A percentile compares a stretch with the other conserved stretches of the same genome.
Conservation (phyloP, 23 red algal species). For the Gracilaria vermiculophylla region DNA sequence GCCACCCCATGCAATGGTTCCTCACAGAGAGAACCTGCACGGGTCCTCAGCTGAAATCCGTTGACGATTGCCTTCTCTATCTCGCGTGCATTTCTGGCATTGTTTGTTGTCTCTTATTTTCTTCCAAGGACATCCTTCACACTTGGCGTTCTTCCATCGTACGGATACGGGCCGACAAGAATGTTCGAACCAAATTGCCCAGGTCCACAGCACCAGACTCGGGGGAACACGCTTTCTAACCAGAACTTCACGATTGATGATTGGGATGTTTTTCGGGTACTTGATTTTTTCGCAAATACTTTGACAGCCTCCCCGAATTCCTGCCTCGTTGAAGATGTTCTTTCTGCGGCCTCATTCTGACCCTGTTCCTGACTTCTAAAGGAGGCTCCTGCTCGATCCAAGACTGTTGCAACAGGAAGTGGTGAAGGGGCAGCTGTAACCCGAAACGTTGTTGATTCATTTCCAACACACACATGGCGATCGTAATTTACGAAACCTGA, state of each 20-base stretch:
- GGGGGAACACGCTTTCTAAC: slow-evolving; percentile 38
- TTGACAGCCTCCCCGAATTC: slow-evolving; percentile 29
- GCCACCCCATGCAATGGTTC: slow-evolving; percentile 94
- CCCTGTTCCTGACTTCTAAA: slow-evolving; percentile 1
- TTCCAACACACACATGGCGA: slow-evolving; percentile 17
- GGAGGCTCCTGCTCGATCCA: slow-evolving; percentile 35
- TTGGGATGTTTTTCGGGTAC: background rate
- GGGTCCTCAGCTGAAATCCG: slow-evolving; percentile 87
- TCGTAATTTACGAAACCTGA: slow-evolving; percentile 20
- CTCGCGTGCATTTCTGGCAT: slow-evolving; percentile 7
- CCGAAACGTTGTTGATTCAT: slow-evolving; percentile 32
- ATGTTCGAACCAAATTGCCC: slow-evolving; percentile 84
- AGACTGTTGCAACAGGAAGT: slow-evolving; percentile 28
- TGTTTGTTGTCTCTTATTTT: background rate
- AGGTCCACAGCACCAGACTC: slow-evolving; percentile 55
- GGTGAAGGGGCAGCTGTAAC: slow-evolving; percentile 48
- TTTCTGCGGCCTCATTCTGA: background rate
- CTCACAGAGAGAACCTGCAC: slow-evolving; percentile 88
- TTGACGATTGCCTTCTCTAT: slow-evolving; percentile 78
- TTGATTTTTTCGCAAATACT: slow-evolving; percentile 25
- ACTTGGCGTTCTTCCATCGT: background rate
- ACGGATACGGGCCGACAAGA: slow-evolving; percentile 63
- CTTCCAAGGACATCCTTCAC: slow-evolving; percentile 6
- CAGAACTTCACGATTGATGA: slow-evolving; percentile 29
- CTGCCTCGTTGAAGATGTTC: background rate